Percentiles rank a stretch among this genome's conserved stretches.
Conservation (phyloP, 2,329 filamentous ascomycete species). For the Microcyclospora tardicrescens region DNA sequence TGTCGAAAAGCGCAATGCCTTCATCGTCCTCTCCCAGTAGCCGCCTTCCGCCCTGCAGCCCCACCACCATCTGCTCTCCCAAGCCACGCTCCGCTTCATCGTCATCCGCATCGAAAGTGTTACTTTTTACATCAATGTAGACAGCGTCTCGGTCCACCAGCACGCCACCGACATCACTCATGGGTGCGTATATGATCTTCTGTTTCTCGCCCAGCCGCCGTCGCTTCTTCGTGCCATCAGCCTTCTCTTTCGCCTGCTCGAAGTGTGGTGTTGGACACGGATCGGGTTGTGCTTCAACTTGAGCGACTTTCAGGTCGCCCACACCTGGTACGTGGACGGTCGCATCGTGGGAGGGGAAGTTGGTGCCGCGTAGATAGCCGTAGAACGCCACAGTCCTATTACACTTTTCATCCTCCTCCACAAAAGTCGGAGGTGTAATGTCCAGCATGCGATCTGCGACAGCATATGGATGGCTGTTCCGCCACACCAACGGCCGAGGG, state of each 20-base stretch:
- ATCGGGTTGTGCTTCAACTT: slow-evolving; percentile 79
- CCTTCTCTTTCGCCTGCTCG: slow-evolving; percentile 75
- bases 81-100: slow-evolving; percentile 73
- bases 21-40: slow-evolving; percentile 71
- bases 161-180: slow-evolving; percentile 93
- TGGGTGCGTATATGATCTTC: slow-evolving; percentile 88
- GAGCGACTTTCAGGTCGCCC: slow-evolving; percentile 72
- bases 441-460: slow-evolving; percentile 91
- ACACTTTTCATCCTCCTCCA: slow-evolving; percentile 79
- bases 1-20: slow-evolving; percentile 75
- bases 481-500: slow-evolving; percentile 86
- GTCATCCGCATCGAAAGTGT: slow-evolving; percentile 57
- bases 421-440: slow-evolving; percentile 80
- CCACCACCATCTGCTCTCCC: slow-evolving; percentile 88
- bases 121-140: slow-evolving; percentile 63
- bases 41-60: slow-evolving; percentile 68
- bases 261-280: slow-evolving; percentile 89
- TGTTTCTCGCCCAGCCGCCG: slow-evolving; percentile 88
- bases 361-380: slow-evolving; percentile 87
- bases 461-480: slow-evolving; percentile 90
- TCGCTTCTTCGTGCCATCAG: slow-evolving; percentile 66
- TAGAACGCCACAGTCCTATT: slow-evolving; percentile 85
- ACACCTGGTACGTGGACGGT: slow-evolving; percentile 85
- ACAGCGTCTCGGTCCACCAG: slow-evolving; percentile 96
- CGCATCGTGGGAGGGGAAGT: slow-evolving; percentile 75